These are phyloP conservation scores for Phoma herbarum DNA, from an alignment of 2,329 filamentous ascomycete species.

Conservation along the genomic window DNA sequence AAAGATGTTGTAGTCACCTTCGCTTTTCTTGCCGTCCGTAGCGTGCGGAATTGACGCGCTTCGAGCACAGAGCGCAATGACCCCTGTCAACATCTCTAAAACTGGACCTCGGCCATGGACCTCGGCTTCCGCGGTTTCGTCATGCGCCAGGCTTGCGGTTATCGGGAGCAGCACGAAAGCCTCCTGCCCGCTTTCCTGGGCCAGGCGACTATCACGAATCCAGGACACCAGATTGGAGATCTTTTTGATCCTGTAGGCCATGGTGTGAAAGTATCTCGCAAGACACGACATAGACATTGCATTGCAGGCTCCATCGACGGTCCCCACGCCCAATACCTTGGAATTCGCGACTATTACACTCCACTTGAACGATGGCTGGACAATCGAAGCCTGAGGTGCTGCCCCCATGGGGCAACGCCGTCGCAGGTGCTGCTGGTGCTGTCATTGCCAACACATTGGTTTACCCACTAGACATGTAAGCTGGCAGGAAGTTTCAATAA, in stretches of 20 bases:
- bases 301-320: conserved; percentile 6
- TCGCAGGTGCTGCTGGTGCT: conserved; percentile 91
- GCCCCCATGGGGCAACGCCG: conserved; percentile 90
- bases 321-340: conserved; percentile 7
- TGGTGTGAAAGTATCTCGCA: conserved; percentile 7
- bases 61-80: conserved; percentile 11
- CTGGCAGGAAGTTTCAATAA: not conserved
- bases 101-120: conserved; percentile 47
- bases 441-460: conserved; percentile 94
- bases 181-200: conserved; percentile 25
- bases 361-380: conserved; percentile 56
- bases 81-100: not conserved
- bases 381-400: conserved; percentile 73
- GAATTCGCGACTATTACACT: not conserved
- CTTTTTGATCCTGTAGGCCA: not conserved
- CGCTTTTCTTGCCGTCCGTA: not conserved
- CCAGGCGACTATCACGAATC: conserved; percentile 8
- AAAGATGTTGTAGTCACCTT: not conserved
- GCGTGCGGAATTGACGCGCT: conserved; percentile 3
- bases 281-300: not conserved
- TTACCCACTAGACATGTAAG: conserved; percentile 96
- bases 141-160: conserved; percentile 34
- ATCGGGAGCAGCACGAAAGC: conserved; percentile 30
- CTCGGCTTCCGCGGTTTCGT: conserved; percentile 46
- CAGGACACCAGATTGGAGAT: conserved; percentile 2